These are phyloP conservation scores for Penicillium maclennaniae DNA, from an alignment of 495 filamentous ascomycete genomes.

Conservation along the genomic window DNA sequence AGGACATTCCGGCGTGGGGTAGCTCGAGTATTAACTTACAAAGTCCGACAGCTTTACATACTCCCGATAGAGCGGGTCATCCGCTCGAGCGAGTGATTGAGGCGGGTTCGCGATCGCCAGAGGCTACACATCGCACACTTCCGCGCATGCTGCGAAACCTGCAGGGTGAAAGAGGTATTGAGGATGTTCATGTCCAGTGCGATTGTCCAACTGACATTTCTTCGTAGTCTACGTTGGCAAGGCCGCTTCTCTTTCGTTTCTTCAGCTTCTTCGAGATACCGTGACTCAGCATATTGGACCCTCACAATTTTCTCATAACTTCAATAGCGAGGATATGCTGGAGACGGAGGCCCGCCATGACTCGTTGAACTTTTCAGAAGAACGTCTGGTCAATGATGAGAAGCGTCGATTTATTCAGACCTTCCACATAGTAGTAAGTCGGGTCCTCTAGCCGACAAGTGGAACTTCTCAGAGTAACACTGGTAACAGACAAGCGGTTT, in stretches of 20 bases:
- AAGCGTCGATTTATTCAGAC: conserved; percentile 24
- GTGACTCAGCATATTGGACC: conserved; percentile 43
- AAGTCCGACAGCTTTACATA: conserved; percentile 2
- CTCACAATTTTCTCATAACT: conserved; percentile 40
- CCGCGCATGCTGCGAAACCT: conserved; percentile 37
- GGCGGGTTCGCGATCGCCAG: conserved; percentile 24
- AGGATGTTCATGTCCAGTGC: no score
- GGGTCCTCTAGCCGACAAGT: conserved; percentile 4
- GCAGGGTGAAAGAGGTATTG: conserved; percentile 36
- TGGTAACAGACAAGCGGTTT: conserved; percentile 32
- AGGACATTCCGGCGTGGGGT: background rate
- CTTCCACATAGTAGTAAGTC: conserved; percentile 30
- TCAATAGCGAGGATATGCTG: conserved; percentile 40
- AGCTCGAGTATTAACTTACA: background rate
- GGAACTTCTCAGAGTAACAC: conserved; percentile 1
- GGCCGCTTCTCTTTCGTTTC: conserved; percentile 39
- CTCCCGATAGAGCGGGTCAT: conserved; percentile 2
- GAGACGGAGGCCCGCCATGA: conserved; percentile 37
- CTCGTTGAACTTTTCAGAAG: conserved; percentile 21
- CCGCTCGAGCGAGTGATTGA: conserved; percentile 1
- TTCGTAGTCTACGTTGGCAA: conserved; percentile 37
- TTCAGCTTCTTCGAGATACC: conserved; percentile 39
- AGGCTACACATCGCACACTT: conserved; percentile 35
- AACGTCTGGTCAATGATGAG: conserved; percentile 17
- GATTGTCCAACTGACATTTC: background rate